Evolutionary conservation across 176 grass and related monocot species (phyloP).

Genomic region (Elymus sibiricus): DNA sequence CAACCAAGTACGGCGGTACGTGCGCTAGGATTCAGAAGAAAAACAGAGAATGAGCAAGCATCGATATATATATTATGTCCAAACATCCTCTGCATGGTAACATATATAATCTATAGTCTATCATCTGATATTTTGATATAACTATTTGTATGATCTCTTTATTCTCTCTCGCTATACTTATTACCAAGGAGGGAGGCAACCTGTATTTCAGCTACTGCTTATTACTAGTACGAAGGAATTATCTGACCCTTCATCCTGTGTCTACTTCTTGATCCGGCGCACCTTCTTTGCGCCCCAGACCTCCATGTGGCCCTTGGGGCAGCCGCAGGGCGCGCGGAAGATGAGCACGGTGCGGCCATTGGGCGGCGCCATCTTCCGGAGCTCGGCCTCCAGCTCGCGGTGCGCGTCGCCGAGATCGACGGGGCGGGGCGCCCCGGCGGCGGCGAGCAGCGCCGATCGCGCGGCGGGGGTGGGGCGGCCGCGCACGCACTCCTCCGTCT

Average conservation of each 20-base stretch:
- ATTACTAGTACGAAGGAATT: background rate
- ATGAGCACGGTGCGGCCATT: conserved; percentile 95
- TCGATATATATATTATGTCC: conserved; percentile 13
- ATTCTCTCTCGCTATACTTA: conserved; percentile 42
- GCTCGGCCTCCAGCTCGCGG: conserved; percentile 82
- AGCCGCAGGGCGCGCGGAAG: conserved; percentile 80
- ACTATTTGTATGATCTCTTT: conserved; percentile 32
- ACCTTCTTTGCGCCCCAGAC: conserved; percentile 91
- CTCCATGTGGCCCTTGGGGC: conserved; percentile 85
- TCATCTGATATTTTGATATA: conserved; percentile 8
- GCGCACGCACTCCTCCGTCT: conserved; percentile 97
- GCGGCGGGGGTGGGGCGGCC: conserved; percentile 32
- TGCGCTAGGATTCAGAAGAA: conserved; percentile 11
- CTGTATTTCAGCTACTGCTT: conserved; percentile 23
- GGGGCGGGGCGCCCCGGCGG: conserved; percentile 39
- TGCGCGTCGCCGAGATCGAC: conserved; percentile 73
- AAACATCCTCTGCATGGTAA: conserved; percentile 17
- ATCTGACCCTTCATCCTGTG: background rate
- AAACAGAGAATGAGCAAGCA: background rate
- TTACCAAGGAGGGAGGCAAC: conserved; percentile 7
- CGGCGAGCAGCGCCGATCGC: conserved; percentile 58
- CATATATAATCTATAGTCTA: conserved; percentile 34
- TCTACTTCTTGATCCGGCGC: conserved; percentile 90
- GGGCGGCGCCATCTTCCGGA: conserved; percentile 94
- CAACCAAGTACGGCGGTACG: background rate